Conservation (phyloP, 2,329 filamentous ascomycete species). For the Ophiostoma novo-ulmi region DNA sequence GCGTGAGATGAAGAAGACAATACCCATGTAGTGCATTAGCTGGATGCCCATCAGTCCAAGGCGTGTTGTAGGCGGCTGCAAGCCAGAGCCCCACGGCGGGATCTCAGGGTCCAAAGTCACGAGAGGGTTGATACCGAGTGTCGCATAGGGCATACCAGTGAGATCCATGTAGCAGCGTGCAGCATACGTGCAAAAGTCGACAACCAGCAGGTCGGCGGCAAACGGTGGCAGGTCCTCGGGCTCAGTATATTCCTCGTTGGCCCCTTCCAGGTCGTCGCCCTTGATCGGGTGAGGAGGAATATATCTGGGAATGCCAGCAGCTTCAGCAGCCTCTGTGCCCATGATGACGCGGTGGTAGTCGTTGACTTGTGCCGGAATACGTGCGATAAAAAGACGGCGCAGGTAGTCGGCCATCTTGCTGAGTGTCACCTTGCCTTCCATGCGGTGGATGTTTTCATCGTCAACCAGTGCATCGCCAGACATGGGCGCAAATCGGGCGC, state of each 20-base stretch:
- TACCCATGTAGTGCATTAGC: conserved; percentile 28
- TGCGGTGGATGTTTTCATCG: conserved; percentile 21
- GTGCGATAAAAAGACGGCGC: conserved; percentile 23
- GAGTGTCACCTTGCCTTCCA: conserved; percentile 17
- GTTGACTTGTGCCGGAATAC: conserved; percentile 25
- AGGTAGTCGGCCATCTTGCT: conserved; percentile 22
- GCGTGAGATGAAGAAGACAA: conserved; percentile 22
- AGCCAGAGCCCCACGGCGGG: conserved; percentile 33
- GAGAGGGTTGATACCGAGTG: conserved; percentile 39
- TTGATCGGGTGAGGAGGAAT: background rate
- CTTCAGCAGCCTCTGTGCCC: background rate
- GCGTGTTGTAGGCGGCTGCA: conserved; percentile 31
- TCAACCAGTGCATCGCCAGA: conserved; percentile 31
- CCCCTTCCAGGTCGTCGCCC: background rate
- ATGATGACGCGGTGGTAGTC: conserved; percentile 22
- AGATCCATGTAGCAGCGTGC: conserved; percentile 26
- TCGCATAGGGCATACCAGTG: conserved; percentile 34
- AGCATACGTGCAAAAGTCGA: conserved; percentile 26
- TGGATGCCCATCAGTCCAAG: conserved; percentile 32
- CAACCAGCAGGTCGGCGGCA: conserved; percentile 25
- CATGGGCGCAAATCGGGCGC: conserved; percentile 36
- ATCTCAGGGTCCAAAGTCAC: conserved; percentile 31
- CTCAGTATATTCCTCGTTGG: background rate
- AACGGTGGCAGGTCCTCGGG: conserved; percentile 17
- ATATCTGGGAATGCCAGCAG: conserved; percentile 6